These are phyloP conservation scores for Phaeodactylum tricornutum DNA, from an alignment of 108 stramenopile species.

Conservation along the genomic window DNA sequence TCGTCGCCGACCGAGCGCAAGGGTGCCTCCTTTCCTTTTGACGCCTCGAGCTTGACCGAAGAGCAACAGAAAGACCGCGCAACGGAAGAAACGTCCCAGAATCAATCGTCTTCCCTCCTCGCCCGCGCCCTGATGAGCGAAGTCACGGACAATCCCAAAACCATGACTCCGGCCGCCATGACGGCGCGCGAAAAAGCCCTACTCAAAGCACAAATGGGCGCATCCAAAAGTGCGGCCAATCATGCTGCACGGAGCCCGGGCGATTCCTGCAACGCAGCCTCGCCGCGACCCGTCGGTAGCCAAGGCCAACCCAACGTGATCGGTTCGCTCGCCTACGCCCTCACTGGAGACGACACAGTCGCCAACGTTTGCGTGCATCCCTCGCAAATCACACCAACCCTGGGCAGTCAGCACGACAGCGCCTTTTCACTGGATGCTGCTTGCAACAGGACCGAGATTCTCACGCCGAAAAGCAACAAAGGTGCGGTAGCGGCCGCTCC, in stretches of 20 bases:
- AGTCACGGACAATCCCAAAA: constrained; percentile 46
- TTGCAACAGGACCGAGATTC: background rate
- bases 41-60: no score
- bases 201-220: constrained; percentile 37
- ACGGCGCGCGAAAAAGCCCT: constrained; percentile 40
- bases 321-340: constrained; percentile 28
- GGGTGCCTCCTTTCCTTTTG: no score
- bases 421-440: background rate
- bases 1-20: constrained; percentile 2
- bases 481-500: background rate
- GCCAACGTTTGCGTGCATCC: background rate
- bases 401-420: background rate
- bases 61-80: constrained; percentile 1
- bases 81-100: no score
- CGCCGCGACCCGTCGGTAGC: constrained; percentile 20
- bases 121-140: constrained; percentile 44
- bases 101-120: constrained; percentile 29
- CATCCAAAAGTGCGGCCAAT: no score
- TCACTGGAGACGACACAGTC: constrained; percentile 17
- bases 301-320: constrained; percentile 33
- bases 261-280: constrained; percentile 1
- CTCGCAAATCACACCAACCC: background rate
- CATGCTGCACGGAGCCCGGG: constrained; percentile 12
- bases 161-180: constrained; percentile 44
- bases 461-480: background rate